phyloP scores from a whole-genome alignment of 2,329 filamentous ascomycete species.

The Fragosphaeria purpurea region DNA sequence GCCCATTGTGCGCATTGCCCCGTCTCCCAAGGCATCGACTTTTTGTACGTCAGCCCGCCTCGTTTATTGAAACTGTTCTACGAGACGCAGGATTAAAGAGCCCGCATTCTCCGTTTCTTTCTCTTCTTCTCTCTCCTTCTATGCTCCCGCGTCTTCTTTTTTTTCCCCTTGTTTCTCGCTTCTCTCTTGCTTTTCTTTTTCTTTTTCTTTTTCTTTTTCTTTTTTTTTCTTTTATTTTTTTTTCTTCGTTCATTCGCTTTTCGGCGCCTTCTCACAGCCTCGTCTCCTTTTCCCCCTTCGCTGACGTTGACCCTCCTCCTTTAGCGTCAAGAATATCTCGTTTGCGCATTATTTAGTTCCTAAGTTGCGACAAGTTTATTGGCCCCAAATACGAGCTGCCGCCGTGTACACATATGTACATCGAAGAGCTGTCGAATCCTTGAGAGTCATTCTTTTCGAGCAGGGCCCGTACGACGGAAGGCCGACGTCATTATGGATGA shows the following conservation, averaged over 20 bases:
- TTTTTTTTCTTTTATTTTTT: not conserved
- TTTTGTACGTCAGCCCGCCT: constrained; percentile 8
- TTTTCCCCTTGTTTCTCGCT: not conserved
- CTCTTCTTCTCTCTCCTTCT: not conserved
- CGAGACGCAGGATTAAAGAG: not conserved
- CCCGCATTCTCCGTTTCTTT: not conserved
- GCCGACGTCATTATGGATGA: constrained; percentile 24
- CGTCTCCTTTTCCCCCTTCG: not conserved
- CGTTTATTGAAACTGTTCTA: not conserved
- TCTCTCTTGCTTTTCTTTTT: not conserved
- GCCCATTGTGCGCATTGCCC: not conserved
- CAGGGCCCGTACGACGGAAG: too few relatives aligned
- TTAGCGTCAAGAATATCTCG: too few relatives aligned
- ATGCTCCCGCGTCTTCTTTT: not conserved
- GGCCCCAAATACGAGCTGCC: not conserved
- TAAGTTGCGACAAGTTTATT: constrained; percentile 4
- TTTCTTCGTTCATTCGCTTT: too few relatives aligned
- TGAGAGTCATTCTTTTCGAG: too few relatives aligned
- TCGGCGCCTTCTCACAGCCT: not conserved
- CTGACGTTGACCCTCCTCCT: not conserved
- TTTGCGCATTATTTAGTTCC: too few relatives aligned
- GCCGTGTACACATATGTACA: not conserved
- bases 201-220: not conserved
- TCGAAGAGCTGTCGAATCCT: too few relatives aligned
- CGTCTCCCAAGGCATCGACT: constrained; percentile 5